Conservation (phyloP, 208 protist genomes). For the Naegleria gruberi region DNA sequence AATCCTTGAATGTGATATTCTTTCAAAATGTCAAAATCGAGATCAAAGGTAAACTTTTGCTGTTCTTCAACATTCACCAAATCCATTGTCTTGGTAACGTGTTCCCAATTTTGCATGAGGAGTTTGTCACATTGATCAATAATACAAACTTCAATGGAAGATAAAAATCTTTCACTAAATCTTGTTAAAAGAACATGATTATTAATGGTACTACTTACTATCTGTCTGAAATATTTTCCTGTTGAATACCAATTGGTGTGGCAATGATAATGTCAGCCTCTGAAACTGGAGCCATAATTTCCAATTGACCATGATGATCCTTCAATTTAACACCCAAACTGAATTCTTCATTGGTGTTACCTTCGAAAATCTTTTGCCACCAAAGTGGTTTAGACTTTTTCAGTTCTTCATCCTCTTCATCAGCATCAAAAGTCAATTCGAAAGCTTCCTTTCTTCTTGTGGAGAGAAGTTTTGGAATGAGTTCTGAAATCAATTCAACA, state of each 20-base stretch:
- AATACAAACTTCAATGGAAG: conserved; percentile 85
- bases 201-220: conserved; percentile 49
- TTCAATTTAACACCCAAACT: conserved; percentile 72
- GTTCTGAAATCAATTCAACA: neutral
- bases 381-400: conserved; percentile 57
- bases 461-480: neutral
- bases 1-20: neutral
- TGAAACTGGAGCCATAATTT: conserved; percentile 43
- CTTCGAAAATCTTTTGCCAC: conserved; percentile 78
- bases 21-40: conserved; percentile 8
- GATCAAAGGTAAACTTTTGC: neutral
- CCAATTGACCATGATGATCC: neutral
- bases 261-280: conserved; percentile 87
- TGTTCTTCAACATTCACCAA: conserved; percentile 48
- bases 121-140: conserved; percentile 85
- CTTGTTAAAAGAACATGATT: neutral
- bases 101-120: conserved; percentile 93
- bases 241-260: conserved; percentile 78
- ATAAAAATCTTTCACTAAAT: conserved; percentile 55
- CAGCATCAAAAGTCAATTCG: conserved; percentile 67
- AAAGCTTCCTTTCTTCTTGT: conserved; percentile 64
- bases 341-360: conserved; percentile 92
- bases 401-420: conserved; percentile 7
- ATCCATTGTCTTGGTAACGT: conserved; percentile 60
- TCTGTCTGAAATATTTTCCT: conserved; percentile 48